Base-by-base conservation (phyloP, 441 rosid genomes). In the Pelargonium citronellum region DNA sequence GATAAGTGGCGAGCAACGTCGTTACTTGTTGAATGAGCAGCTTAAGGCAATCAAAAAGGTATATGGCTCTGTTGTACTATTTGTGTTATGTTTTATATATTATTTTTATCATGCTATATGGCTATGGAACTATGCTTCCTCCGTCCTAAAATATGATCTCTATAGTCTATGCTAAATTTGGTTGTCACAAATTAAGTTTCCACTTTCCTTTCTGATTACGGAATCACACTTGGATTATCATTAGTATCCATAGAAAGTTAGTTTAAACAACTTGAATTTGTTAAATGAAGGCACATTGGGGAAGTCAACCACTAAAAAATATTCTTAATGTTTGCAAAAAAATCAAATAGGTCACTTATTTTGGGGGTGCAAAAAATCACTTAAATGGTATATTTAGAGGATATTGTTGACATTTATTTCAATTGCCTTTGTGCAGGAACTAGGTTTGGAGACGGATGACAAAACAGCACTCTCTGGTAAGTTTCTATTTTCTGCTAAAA, bases 21-120 rank as follows among this genome's bases (percentile, higher is more conserved):
- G 99, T 9, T 95, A 92, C 80, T 87, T 95, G 82, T 84, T 95
- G 85, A 89, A 91, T 79, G 99, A 95, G 77, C 99, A 94, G 74
- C 94, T 94, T 65, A 91, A 87, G 84, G 99, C 98, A 57, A 92
- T 95, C 80, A 95, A 95, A 79, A 95, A 92, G 99, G 99, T 92
- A 79, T 49, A 66, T 64, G 15, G 57, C 68, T 73, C 73, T 22
- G 22, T 15, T 71, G 55, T 20, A 53, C 72, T 12, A 3, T 64
- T 24, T 71, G 62, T 68, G 66, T 53, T 27, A 19, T 69, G 13
- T 55, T 68, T 30, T 44, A 17, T 30, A 44, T 47, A 6, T 24
- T 16, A 67, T 8, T 68, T 61, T 64, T 67, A 60, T 51, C 15
- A 37, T 4, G 41, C 41, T 22, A 53, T 55, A 15, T n/a, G 0